Conservation (phyloP, 495 filamentous ascomycete genomes). For the Copromyces sp. region DNA sequence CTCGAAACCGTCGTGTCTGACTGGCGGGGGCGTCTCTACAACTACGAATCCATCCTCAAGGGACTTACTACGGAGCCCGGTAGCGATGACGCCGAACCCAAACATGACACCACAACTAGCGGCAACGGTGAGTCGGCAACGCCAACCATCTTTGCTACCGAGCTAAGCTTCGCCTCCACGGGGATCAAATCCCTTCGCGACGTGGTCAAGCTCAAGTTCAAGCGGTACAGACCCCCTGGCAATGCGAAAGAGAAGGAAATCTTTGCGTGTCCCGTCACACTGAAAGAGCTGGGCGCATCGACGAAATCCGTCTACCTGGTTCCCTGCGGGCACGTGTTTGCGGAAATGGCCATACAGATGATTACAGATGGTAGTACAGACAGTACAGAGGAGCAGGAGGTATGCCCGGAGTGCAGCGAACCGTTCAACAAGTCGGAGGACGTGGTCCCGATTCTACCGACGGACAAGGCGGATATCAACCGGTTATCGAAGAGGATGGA, state of each 20-base stretch:
- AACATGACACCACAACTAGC: conserved; percentile 2
- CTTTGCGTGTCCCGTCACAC: conserved; percentile 81
- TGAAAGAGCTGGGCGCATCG: conserved; percentile 70
- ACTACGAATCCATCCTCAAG: conserved; percentile 83
- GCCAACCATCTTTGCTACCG: conserved; percentile 40
- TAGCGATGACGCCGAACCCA: conserved; percentile 25
- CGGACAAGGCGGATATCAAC: conserved; percentile 58
- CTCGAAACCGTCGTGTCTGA: conserved; percentile 73
- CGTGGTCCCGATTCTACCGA: conserved; percentile 71
- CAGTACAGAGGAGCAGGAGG: conserved; percentile 18
- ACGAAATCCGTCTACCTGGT: conserved; percentile 82
- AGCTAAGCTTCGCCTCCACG: conserved; percentile 56
- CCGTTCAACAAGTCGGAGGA: conserved; percentile 59
- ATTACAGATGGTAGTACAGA: conserved; percentile 24
- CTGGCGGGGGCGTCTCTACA: conserved; percentile 76
- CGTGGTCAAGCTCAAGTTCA: conserved; percentile 80
- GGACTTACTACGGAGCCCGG: conserved; percentile 52
- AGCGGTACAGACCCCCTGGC: conserved; percentile 33
- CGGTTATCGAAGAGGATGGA: conserved; percentile 53
- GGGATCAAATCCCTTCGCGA: conserved; percentile 73
- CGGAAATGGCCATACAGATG: conserved; percentile 73
- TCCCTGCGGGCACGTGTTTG: conserved; percentile 92
- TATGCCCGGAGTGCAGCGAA: conserved; percentile 60
- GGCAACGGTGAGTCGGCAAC: conserved; percentile 17
- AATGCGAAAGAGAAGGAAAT: conserved; percentile 32